phyloP scores from a whole-genome alignment of 2,329 filamentous ascomycete species.

The Aspergillus quadricinctus region DNA sequence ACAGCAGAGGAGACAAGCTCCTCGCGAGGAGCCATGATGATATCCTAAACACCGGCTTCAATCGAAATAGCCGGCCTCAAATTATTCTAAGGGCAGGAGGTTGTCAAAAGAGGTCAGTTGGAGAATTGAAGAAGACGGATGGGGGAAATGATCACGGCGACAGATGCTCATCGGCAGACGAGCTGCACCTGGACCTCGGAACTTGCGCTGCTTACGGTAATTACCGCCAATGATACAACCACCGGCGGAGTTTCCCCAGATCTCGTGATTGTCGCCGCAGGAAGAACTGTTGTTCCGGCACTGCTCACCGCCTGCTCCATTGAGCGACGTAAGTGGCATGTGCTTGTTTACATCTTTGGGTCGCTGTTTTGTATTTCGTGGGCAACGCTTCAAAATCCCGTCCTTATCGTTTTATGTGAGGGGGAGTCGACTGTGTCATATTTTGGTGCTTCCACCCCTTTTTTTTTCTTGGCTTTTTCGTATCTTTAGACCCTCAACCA shows the following conservation, averaged over 20 bases:
- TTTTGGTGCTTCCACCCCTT: background rate
- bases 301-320: conserved; percentile 27
- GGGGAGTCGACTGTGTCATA: background rate
- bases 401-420: background rate
- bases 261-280: conserved; percentile 22
- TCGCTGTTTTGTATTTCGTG: conserved; percentile 4
- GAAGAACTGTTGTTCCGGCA: conserved; percentile 16
- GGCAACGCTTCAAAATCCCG: background rate
- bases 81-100: conserved; percentile 9
- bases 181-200: conserved; percentile 32
- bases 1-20: conserved; percentile 83
- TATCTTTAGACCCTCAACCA: background rate
- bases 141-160: conserved; percentile 6
- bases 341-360: conserved; percentile 35
- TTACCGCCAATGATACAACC: conserved; percentile 5
- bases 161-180: conserved; percentile 22
- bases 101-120: conserved; percentile 5
- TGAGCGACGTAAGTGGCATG: conserved; percentile 16
- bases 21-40: conserved; percentile 78
- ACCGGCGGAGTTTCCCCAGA: conserved; percentile 29
- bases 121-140: conserved; percentile 8
- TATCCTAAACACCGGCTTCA: conserved; percentile 8
- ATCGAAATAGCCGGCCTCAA: background rate
- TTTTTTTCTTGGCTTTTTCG: background rate
- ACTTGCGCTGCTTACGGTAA: conserved; percentile 17